Conservation (phyloP, 345 rosid species). For the Erysimum cheiranthoides region DNA sequence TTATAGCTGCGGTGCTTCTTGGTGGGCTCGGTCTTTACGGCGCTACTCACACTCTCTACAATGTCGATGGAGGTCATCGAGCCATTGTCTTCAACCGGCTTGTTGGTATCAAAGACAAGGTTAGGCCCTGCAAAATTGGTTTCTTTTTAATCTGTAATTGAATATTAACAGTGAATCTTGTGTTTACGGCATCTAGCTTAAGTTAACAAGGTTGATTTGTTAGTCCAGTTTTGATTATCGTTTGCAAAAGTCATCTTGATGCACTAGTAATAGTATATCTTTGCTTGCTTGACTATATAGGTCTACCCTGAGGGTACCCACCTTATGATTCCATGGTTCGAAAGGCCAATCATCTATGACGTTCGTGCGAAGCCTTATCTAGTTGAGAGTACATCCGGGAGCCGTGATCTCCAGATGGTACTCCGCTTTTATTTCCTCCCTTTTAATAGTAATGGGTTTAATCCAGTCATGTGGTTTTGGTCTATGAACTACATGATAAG, state of each 20-base stretch:
- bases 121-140: background rate
- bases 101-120: conserved; percentile 42
- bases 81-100: conserved; percentile 40
- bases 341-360: conserved; percentile 82
- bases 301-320: conserved; percentile 93
- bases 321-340: conserved; percentile 81
- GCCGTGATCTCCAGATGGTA: conserved; percentile 94
- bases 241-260: background rate
- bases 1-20: conserved; percentile 53
- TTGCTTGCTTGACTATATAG: conserved; percentile 44
- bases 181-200: background rate
- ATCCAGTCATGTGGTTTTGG: background rate
- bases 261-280: background rate
- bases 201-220: background rate
- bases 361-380: conserved; percentile 81
- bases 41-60: conserved; percentile 39
- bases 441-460: background rate
- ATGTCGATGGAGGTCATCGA: conserved; percentile 44
- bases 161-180: background rate
- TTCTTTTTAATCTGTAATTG: background rate
- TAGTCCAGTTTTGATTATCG: background rate
- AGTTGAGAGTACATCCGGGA: conserved; percentile 85
- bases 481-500: background rate
- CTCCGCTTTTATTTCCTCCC: background rate
- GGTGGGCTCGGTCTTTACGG: conserved; percentile 78